Conservation (phyloP, 1,284 basidiomycete genomes). For the Gomphus bonarii region DNA sequence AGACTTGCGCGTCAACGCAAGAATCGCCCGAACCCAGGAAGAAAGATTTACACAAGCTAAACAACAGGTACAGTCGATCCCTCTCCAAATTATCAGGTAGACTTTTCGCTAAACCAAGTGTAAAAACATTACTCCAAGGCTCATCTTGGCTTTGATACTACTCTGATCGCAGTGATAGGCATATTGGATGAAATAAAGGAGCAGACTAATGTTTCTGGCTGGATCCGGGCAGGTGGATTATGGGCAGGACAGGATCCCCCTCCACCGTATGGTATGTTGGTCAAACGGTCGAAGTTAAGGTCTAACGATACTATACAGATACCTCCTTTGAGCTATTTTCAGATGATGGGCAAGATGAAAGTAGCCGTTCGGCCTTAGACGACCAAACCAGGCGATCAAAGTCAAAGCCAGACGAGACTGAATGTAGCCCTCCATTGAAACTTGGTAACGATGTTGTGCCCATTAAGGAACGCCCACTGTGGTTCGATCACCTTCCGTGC, state of each 20-base stretch:
- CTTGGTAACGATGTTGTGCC: constrained; percentile 17
- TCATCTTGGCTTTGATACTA: constrained; percentile 31
- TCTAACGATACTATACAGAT: background rate
- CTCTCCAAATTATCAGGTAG: background rate
- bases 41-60: background rate
- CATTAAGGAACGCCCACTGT: constrained; percentile 24
- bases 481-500: constrained; percentile 42
- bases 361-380: background rate
- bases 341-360: background rate
- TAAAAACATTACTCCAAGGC: background rate
- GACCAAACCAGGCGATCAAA: constrained; percentile 13
- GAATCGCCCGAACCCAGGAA: background rate
- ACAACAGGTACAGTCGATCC: background rate
- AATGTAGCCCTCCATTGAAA: background rate
- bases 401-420: background rate
- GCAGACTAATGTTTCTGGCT: constrained; percentile 57
- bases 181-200: constrained; percentile 49
- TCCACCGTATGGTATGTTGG: background rate
- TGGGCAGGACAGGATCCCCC: constrained; percentile 23
- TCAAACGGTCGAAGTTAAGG: background rate
- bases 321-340: background rate
- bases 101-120: background rate
- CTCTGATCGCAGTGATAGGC: constrained; percentile 61
- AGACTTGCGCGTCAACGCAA: constrained; percentile 22
- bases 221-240: constrained; percentile 52